Evolutionary conservation across 2,329 filamentous ascomycete species (phyloP).

Genomic region (Alternaria gansuensis): DNA sequence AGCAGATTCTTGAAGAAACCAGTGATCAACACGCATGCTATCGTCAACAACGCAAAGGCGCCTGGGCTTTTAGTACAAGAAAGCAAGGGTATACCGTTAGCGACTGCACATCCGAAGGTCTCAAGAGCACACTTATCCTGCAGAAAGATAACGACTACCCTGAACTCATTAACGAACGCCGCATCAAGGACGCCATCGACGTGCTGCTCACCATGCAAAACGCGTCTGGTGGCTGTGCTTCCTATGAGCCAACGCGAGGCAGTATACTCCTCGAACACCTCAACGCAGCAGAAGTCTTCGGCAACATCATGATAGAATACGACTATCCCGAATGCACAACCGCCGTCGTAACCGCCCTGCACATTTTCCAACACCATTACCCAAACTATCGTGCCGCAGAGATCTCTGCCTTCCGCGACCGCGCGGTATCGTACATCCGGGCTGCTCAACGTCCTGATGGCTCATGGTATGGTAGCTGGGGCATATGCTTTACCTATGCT

Average conservation of each 20-base stretch:
- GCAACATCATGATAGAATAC: conserved; percentile 97
- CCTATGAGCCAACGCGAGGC: conserved; percentile 85
- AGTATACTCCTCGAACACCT: conserved; percentile 81
- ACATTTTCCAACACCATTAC: conserved; percentile 81
- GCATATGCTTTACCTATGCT: conserved; percentile 97
- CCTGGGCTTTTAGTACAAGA: conserved; percentile 94
- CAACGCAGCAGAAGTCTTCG: conserved; percentile 96
- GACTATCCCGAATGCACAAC: conserved; percentile 98
- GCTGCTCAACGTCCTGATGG: conserved; percentile 79
- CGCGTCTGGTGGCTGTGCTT: conserved; percentile 81
- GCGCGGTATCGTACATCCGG: conserved; percentile 85
- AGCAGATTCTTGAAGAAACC: conserved; percentile 88
- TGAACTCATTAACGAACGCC: conserved; percentile 74
- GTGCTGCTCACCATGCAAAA: conserved; percentile 94
- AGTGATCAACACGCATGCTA: conserved; percentile 82
- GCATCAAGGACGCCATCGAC: conserved; percentile 88
- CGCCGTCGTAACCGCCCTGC: conserved; percentile 86
- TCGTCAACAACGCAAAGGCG: conserved; percentile 88
- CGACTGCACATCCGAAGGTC: conserved; percentile 89
- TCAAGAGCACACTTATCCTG: conserved; percentile 85
- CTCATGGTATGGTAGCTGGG: conserved; percentile 98
- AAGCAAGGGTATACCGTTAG: conserved; percentile 94
- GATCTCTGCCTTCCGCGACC: conserved; percentile 74
- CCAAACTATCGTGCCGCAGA: conserved; percentile 80
- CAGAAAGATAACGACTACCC: conserved; percentile 79